Base-by-base conservation (phyloP, 345 rosid genomes). In the Euphorbia tirucalli region DNA sequence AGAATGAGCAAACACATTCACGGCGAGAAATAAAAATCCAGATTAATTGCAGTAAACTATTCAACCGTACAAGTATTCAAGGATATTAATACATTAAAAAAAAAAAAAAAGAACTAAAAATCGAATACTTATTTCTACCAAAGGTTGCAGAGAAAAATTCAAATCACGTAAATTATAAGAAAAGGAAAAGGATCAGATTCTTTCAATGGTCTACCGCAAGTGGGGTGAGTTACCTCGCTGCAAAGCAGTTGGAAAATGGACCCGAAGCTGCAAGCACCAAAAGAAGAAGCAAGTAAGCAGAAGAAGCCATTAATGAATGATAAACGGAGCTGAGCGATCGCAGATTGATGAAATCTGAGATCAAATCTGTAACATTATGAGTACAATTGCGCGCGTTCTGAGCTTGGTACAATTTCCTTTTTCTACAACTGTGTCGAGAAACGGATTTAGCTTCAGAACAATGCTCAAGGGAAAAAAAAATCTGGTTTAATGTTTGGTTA, bases 191-290 rank as follows among this genome's bases (percentile, higher is more conserved):
- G 11, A n/a, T n/a, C 11, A 52, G 4, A 52, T 52, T 21, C 57
- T 52, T 52, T 52, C 25, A 52, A 7, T 52, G 25, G 25, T 52
- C 25, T 52, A 22, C 11, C 57, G 16, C 24, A 7, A 52, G 1
- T 7, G 19, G 21, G 66, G 65, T 60, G 54, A 18, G 19, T 66
- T 83, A 85, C 89, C 85, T 80, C 64, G 71, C 80, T 24, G 78
- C 76, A 50, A 72, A 74, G 69, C 60, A 71, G 65, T 27, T 31
- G 60, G 78, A 68, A 69, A 77, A 65, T 30, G 31, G 68, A 19
- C 14, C 64, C 4, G 75, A 61, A 57, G 31, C 66, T 14, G 77
- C 14, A 24, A 79, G 70, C 28, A 71, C 77, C 58, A 73, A 30
- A 32, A 83, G 41, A 61, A 78, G 64, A 58, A 79, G 66, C 48